A percentile compares a stretch with the other conserved stretches of the same genome.
phyloP scores from a whole-genome alignment of 495 filamentous ascomycete species.

The Aspergillus kassunensis region DNA sequence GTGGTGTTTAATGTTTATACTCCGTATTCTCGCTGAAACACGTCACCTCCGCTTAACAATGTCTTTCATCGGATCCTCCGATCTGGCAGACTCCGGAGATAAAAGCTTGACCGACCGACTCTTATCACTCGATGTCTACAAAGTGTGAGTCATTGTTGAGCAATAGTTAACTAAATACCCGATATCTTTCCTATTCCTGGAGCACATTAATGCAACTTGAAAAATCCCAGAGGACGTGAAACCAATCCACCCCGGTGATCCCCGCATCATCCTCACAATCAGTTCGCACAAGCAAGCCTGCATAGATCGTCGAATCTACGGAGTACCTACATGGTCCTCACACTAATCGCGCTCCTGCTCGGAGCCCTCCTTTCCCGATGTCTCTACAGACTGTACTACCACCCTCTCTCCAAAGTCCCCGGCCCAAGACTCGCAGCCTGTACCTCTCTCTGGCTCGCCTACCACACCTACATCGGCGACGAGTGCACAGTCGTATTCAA shows the following conservation, averaged over 20 bases:
- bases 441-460: conserved; percentile 40
- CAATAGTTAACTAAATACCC: not conserved
- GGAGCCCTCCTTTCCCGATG: not conserved
- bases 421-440: conserved; percentile 35
- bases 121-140: not conserved
- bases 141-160: not conserved
- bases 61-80: too few relatives aligned
- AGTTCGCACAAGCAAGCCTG: too few relatives aligned
- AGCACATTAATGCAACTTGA: too few relatives aligned
- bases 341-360: not conserved
- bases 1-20: too few relatives aligned
- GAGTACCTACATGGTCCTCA: too few relatives aligned
- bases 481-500: conserved; percentile 32
- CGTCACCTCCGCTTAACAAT: too few relatives aligned
- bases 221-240: too few relatives aligned
- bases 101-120: not conserved
- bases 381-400: conserved; percentile 27
- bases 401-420: conserved; percentile 36
- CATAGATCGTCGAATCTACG: too few relatives aligned
- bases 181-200: not conserved
- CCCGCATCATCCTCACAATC: not conserved
- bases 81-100: too few relatives aligned
- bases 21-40: too few relatives aligned
- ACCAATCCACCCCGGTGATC: too few relatives aligned
- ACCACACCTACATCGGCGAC: conserved; percentile 39